phyloP scores from a whole-genome alignment of 78 protist species.

The Anaeramoeba ignava region DNA sequence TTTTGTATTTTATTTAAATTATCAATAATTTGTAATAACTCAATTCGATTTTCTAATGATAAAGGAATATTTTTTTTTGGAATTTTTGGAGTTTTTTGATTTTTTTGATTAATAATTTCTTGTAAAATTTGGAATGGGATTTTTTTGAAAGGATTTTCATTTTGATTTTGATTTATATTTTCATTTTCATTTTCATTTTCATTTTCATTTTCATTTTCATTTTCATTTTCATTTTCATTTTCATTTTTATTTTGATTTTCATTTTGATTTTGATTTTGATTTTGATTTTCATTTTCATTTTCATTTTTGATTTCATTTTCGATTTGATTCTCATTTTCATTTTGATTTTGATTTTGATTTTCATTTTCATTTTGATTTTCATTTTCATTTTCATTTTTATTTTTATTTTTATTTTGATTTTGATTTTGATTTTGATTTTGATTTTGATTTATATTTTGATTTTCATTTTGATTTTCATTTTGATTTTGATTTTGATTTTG shows the following conservation, averaged over 20 bases:
- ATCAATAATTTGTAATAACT: no score
- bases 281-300: not conserved
- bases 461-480: not conserved
- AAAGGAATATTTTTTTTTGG: no score
- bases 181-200: not conserved
- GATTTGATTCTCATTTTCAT: not conserved
- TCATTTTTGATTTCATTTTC: not conserved
- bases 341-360: not conserved
- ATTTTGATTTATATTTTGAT: not conserved
- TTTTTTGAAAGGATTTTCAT: no score
- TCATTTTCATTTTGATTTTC: not conserved
- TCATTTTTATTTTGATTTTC: not conserved
- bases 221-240: not conserved
- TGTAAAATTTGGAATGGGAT: no score
- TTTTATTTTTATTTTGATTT: not conserved
- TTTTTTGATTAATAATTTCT: no score
- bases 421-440: conserved; percentile 3
- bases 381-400: not conserved
- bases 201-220: not conserved
- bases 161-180: no score
- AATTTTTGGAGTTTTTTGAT: no score
- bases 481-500: not conserved
- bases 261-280: not conserved
- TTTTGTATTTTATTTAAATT: no score
- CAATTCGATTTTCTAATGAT: no score